phyloP scores from a whole-genome alignment of 164 flowering plant genomes.

The Vitis cinerea region DNA sequence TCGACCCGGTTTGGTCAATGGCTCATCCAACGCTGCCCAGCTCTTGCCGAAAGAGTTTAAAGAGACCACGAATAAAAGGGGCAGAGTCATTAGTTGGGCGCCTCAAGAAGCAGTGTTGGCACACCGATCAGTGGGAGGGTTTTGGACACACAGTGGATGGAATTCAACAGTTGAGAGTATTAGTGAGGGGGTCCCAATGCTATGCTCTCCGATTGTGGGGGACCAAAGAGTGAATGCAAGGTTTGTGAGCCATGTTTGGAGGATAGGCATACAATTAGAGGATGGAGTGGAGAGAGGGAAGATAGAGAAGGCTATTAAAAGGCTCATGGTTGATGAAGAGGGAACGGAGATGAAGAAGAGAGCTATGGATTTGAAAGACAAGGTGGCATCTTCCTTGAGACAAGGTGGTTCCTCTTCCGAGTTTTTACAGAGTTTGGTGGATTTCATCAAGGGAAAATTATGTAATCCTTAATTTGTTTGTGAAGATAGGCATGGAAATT shows the following conservation, averaged over 20 bases:
- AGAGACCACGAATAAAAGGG: background rate
- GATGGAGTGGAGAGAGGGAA: background rate
- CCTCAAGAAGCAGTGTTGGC: conserved; percentile 6
- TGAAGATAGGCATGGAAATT: background rate
- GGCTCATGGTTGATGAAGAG: conserved; percentile 1
- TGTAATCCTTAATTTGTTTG: too few relatives aligned
- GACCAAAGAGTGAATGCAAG: conserved; percentile 11
- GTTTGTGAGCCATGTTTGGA: conserved; percentile 11
- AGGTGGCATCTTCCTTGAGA: background rate
- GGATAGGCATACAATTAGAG: conserved; percentile 6
- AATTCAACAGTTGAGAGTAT: conserved; percentile 10
- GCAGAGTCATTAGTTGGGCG: background rate
- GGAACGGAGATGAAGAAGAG: conserved; percentile 2
- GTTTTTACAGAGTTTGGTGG: background rate
- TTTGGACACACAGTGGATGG: conserved; percentile 13
- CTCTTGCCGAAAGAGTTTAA: background rate
- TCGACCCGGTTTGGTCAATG: background rate
- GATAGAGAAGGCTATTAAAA: background rate
- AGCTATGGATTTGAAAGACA: conserved; percentile 1
- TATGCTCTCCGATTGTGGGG: conserved; percentile 5
- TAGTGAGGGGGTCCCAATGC: conserved; percentile 8
- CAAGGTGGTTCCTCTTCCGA: background rate
- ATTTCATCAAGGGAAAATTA: background rate
- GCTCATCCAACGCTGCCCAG: background rate
- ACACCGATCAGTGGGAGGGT: conserved; percentile 7